Evolutionary conservation across 73 alveolate genomes (phyloP).

Genomic region (Diophrys sp.): DNA sequence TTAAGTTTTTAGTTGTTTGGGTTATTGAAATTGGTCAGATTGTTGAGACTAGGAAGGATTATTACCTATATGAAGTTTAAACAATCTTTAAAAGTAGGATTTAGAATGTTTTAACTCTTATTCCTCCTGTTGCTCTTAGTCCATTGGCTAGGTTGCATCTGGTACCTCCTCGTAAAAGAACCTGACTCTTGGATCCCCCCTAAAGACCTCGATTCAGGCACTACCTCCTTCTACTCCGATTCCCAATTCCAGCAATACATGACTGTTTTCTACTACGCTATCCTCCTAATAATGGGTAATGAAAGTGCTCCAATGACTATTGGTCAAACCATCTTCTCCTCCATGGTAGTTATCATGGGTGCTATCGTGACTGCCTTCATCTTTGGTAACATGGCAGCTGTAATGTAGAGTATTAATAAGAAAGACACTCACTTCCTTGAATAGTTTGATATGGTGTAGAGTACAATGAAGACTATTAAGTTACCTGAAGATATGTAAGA

Average conservation of each 20-base stretch:
- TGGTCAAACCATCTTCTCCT: conserved; percentile 32
- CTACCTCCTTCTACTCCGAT: conserved; percentile 19
- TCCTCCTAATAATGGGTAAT: conserved; percentile 43
- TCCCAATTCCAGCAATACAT: conserved; percentile 29
- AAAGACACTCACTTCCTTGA: conserved; percentile 48
- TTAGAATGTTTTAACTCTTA: conserved; percentile 41
- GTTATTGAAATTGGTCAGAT: conserved; percentile 45
- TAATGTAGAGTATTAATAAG: conserved; percentile 46
- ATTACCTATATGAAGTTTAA: conserved; percentile 45
- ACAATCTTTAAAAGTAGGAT: conserved; percentile 36
- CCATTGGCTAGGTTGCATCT: conserved; percentile 66
- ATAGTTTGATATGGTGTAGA: conserved; percentile 30
- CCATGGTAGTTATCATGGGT: conserved; percentile 49
- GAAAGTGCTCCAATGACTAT: conserved; percentile 39
- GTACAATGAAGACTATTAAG: conserved; percentile 43
- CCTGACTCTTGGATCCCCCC: conserved; percentile 56
- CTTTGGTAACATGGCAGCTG: conserved; percentile 68
- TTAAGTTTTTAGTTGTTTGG: conserved; percentile 33
- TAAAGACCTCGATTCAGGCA: conserved; percentile 31
- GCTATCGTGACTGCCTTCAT: conserved; percentile 51
- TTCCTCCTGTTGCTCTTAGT: conserved; percentile 47
- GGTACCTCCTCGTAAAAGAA: conserved; percentile 56
- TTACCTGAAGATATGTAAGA: conserved; percentile 41
- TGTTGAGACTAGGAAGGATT: conserved; percentile 55
- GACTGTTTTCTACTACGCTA: conserved; percentile 48